Evolutionary conservation across 1,139 yeast species (phyloP).

Genomic region (Geotrichum aggregatum): DNA sequence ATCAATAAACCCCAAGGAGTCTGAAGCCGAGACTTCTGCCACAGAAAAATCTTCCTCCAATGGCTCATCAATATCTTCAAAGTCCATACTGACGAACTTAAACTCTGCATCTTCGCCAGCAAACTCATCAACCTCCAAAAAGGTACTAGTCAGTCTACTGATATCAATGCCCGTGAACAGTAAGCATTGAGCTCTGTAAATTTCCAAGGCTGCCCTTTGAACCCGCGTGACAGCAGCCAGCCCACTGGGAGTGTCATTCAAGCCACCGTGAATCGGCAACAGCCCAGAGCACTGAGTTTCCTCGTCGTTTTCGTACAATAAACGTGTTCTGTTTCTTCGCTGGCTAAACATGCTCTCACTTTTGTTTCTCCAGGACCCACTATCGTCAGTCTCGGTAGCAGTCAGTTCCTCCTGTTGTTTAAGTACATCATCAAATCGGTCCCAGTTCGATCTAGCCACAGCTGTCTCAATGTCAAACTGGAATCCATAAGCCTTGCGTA

Average conservation of each 20-base stretch:
- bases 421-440: slow-evolving; percentile 17
- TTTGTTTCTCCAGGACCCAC: background rate
- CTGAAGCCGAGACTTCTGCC: background rate
- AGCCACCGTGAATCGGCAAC: slow-evolving; percentile 20
- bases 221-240: slow-evolving; percentile 4
- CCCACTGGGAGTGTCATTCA: slow-evolving; percentile 21
- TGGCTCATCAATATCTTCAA: slow-evolving; percentile 3
- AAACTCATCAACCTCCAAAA: slow-evolving; percentile 19
- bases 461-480: slow-evolving; percentile 21
- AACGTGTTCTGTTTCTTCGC: background rate
- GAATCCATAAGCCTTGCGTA: slow-evolving; percentile 17
- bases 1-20: slow-evolving; percentile 2
- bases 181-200: slow-evolving; percentile 19
- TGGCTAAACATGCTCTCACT: background rate
- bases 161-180: slow-evolving; percentile 22
- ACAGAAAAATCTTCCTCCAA: background rate
- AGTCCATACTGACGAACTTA: slow-evolving; percentile 7
- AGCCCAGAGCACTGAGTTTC: slow-evolving; percentile 21
- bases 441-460: slow-evolving; percentile 21
- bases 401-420: slow-evolving; percentile 9
- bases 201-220: slow-evolving; percentile 10
- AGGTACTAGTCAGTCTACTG: slow-evolving; percentile 13
- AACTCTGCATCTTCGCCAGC: slow-evolving; percentile 14
- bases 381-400: slow-evolving; percentile 11
- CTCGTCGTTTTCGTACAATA: slow-evolving; percentile 15